phyloP scores from a whole-genome alignment of 495 filamentous ascomycete species.

The Penicillium flavigenum region DNA sequence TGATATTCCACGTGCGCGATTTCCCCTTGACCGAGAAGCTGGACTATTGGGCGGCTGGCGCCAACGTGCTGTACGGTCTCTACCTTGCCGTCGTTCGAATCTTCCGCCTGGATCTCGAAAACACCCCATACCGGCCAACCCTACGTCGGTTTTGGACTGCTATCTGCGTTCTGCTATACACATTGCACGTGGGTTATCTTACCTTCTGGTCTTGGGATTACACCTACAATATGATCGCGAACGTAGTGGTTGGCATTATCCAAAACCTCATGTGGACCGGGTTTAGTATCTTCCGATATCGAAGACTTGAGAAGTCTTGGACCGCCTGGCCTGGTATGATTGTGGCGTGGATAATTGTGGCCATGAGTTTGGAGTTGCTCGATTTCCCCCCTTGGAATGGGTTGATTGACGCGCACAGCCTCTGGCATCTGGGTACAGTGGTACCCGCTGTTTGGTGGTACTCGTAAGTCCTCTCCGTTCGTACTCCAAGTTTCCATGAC shows the following conservation, averaged over 20 bases:
- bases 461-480: conserved; percentile 62
- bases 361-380: conserved; percentile 92
- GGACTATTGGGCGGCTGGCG: conserved; percentile 95
- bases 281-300: conserved; percentile 76
- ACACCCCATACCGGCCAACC: conserved; percentile 52
- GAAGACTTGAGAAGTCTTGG: conserved; percentile 66
- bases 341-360: conserved; percentile 86
- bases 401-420: conserved; percentile 85
- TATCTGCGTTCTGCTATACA: conserved; percentile 69
- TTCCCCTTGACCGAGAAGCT: conserved; percentile 84
- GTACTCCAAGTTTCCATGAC: conserved; percentile 14
- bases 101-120: conserved; percentile 71
- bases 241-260: conserved; percentile 76
- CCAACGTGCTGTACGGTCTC: conserved; percentile 84
- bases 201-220: conserved; percentile 89
- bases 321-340: conserved; percentile 88
- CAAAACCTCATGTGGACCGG: conserved; percentile 83
- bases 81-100: conserved; percentile 80
- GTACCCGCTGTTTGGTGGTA: conserved; percentile 91
- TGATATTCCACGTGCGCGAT: conserved; percentile 88
- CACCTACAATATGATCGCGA: conserved; percentile 95
- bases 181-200: conserved; percentile 78
- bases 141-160: conserved; percentile 71
- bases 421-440: conserved; percentile 96
- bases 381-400: conserved; percentile 88